phyloP scores from a whole-genome alignment of 208 protist species.

The Phytomonas serpens region DNA sequence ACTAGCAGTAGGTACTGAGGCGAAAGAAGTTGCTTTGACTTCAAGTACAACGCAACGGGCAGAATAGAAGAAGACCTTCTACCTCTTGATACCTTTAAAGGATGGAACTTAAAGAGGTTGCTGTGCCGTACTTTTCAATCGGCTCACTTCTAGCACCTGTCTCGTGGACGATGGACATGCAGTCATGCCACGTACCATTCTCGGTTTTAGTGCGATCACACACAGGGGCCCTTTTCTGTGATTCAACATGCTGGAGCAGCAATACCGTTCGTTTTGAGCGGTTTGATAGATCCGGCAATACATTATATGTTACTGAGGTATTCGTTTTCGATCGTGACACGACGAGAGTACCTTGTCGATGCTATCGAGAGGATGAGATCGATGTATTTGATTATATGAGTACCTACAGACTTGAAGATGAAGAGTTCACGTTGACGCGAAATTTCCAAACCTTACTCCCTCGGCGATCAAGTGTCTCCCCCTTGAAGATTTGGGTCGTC shows the following conservation, averaged over 20 bases:
- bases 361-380: background rate
- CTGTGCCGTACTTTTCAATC: slow-evolving; percentile 35
- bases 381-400: background rate
- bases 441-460: background rate
- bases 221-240: background rate
- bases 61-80: background rate
- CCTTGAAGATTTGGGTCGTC: background rate
- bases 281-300: slow-evolving; percentile 18
- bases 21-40: slow-evolving; percentile 3
- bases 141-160: slow-evolving; percentile 39
- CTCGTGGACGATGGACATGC: slow-evolving; percentile 44
- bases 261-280: slow-evolving; percentile 47
- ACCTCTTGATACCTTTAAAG: slow-evolving; percentile 2
- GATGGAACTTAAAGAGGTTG: slow-evolving; percentile 32
- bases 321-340: slow-evolving; percentile 23
- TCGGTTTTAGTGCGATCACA: slow-evolving; percentile 11
- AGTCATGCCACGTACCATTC: slow-evolving; percentile 29
- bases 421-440: background rate
- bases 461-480: background rate
- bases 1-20: background rate
- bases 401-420: background rate
- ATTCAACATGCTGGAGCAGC: slow-evolving; percentile 15
- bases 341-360: background rate
- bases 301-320: slow-evolving; percentile 46
- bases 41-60: background rate